Conservation (phyloP, 495 filamentous ascomycete genomes). For the Penicillium cosmopolitanum region DNA sequence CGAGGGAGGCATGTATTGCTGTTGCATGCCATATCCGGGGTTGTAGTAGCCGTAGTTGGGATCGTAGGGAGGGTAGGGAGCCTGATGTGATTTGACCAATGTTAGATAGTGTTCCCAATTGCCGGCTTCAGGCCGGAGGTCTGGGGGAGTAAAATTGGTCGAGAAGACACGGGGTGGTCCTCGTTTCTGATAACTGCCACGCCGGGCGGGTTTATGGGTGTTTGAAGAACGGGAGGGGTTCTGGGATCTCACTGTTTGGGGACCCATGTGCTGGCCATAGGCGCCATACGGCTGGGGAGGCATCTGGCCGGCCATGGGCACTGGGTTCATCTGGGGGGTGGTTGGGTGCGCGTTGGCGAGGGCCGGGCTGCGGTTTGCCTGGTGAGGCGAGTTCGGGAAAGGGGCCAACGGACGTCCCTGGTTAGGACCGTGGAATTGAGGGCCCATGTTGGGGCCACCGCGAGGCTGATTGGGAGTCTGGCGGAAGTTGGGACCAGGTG, state of each 20-base stretch:
- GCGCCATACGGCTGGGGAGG: constrained; percentile 56
- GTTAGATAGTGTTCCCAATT: constrained; percentile 79
- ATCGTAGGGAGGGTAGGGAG: constrained; percentile 46
- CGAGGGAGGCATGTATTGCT: constrained; percentile 56
- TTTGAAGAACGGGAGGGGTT: constrained; percentile 18
- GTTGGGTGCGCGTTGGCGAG: constrained; percentile 67
- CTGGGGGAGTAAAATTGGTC: constrained; percentile 32
- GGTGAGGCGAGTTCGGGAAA: constrained; percentile 70
- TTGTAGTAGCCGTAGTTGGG: constrained; percentile 54
- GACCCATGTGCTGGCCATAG: constrained; percentile 64
- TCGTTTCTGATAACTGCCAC: constrained; percentile 27
- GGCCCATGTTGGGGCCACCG: constrained; percentile 62
- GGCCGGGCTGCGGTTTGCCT: constrained; percentile 72
- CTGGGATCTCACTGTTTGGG: constrained; percentile 69
- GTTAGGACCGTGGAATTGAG: constrained; percentile 62
- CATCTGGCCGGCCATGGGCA: constrained; percentile 61
- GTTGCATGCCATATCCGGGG: constrained; percentile 50
- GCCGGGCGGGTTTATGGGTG: constrained; percentile 27
- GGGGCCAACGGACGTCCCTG: constrained; percentile 58
- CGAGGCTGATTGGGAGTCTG: constrained; percentile 65
- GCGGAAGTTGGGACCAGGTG: constrained; percentile 64
- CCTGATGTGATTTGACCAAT: constrained; percentile 57
- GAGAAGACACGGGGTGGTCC: constrained; percentile 19
- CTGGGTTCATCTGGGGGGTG: constrained; percentile 68
- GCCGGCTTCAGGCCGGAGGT: constrained; percentile 70